Evolutionary conservation across 768 basidiomycete species (phyloP), one percentile per base, ranked within the genome.

Genomic region (Boletus subparvulus): DNA sequence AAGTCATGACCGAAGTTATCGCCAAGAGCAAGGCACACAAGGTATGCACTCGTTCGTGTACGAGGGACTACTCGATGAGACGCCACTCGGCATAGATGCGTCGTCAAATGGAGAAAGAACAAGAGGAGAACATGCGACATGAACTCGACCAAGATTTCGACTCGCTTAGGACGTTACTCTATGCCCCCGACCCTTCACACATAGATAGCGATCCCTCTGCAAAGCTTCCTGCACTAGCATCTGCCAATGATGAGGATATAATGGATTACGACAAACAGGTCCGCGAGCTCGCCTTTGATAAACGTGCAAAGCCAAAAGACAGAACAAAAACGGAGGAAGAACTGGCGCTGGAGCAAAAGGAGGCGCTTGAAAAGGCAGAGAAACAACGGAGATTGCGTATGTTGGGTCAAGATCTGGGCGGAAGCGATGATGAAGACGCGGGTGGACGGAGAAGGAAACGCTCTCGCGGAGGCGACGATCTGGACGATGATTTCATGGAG

Each of bases 1-100:
- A 99, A 67, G 92, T 98, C 58, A 98, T 99, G 97, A 84, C 90
- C 0, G 97, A 99, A 70, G 90, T 99, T 35, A 92, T 99, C 44
- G 90, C 93, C 1, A 99, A 98, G 74, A 95, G 93, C 74, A 99
- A 99, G 73, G 85, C 87, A 48, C 86, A 98, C 76, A 98, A 96
- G 78, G 96, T 93, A 63, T 69, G 37, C 8, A 12, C 35, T 46
- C 36, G 3, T 52, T 24, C 36, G n/a, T 33, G 4, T 45, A 28
- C 19, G 5, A 10, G 13, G 14, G 28, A 44, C 21, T 2, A 4
- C 6, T 54, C 12, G 55, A 30, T 57, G 28, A 47, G 14, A 48
- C 41, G 33, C 45, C 6, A 1, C 43, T 36, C 55, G 50, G n/a
- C 21, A 45, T 46, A 98, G 96, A 74, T 90, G 51, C 85, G 82